These are phyloP conservation scores for Cucumis sativus DNA, from an alignment of 306 rosid species.

Conservation along the genomic window DNA sequence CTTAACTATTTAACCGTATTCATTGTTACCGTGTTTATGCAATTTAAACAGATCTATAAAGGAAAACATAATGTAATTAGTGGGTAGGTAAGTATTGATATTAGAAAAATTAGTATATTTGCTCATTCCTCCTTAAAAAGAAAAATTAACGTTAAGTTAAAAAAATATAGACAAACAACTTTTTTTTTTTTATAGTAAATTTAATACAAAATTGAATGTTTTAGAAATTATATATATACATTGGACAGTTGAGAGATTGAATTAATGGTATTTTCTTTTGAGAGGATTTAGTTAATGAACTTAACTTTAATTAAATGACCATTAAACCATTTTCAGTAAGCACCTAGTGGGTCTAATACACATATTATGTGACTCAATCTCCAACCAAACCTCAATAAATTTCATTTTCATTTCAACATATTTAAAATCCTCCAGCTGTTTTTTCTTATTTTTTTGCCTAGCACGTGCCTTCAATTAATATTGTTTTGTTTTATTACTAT, in stretches of 20 bases:
- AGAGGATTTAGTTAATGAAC: not conserved
- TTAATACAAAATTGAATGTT: no score
- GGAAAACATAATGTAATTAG: not conserved
- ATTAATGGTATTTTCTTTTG: no score
- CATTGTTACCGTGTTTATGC: not conserved
- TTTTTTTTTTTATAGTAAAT: no score
- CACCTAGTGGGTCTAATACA: not conserved
- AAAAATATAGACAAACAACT: no score
- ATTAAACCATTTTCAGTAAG: not conserved
- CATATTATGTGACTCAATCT: not conserved
- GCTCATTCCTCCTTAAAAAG: no score
- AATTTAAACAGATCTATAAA: not conserved
- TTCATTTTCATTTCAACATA: not conserved
- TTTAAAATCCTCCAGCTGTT: slow-evolving; percentile 3
- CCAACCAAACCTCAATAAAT: slow-evolving; percentile 3
- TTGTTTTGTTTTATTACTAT: not conserved
- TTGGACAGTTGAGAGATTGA: not conserved
- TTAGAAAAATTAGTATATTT: no score
- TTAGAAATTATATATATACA: no score
- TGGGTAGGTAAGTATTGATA: not conserved
- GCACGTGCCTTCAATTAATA: not conserved
- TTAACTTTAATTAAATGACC: not conserved
- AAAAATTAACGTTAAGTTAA: no score
- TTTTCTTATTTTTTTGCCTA: not conserved
- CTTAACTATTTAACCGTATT: no score